A percentile compares a stretch with the other conserved stretches of the same genome.
phyloP scores from a whole-genome alignment of 2,329 filamentous ascomycete species.

The Xylaria sp. region DNA sequence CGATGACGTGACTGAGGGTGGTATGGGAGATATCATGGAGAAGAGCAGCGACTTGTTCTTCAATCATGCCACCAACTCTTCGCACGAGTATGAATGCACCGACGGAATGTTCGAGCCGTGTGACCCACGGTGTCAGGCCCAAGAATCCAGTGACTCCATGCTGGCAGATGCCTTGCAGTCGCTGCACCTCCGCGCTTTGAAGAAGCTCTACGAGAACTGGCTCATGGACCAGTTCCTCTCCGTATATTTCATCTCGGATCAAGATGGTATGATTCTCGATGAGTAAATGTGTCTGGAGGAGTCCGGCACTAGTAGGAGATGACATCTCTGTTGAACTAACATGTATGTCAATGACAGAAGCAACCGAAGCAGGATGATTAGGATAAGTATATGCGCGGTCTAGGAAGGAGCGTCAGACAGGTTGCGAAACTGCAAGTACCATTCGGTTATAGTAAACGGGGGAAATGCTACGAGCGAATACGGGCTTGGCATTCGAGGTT shows the following conservation, averaged over 20 bases:
- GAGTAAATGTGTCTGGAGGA: conserved; percentile 33
- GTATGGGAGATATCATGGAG: conserved; percentile 49
- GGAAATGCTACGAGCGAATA: too few species aligned
- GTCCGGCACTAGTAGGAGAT: conserved; percentile 23
- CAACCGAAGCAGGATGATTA: neutral
- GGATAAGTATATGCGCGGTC: neutral
- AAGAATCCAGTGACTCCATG: conserved; percentile 46
- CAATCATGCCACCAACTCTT: conserved; percentile 42
- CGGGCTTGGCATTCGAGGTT: too few species aligned
- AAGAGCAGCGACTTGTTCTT: conserved; percentile 47
- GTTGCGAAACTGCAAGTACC: too few species aligned
- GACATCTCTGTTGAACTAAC: neutral
- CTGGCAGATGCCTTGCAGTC: conserved; percentile 45
- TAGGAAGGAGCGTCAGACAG: too few species aligned
- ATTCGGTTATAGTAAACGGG: too few species aligned
- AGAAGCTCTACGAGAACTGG: conserved; percentile 46
- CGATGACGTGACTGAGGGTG: conserved; percentile 48
- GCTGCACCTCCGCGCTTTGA: conserved; percentile 40
- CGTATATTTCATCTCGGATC: conserved; percentile 46
- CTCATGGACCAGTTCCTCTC: conserved; percentile 42
- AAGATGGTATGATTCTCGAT: conserved; percentile 23
- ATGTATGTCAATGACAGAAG: neutral
- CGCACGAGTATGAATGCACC: conserved; percentile 48
- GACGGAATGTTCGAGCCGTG: conserved; percentile 48
- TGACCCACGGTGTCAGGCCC: conserved; percentile 43